These are phyloP conservation scores for Eucalyptus cloeziana DNA, from an alignment of 345 rosid species.

Conservation along the genomic window DNA sequence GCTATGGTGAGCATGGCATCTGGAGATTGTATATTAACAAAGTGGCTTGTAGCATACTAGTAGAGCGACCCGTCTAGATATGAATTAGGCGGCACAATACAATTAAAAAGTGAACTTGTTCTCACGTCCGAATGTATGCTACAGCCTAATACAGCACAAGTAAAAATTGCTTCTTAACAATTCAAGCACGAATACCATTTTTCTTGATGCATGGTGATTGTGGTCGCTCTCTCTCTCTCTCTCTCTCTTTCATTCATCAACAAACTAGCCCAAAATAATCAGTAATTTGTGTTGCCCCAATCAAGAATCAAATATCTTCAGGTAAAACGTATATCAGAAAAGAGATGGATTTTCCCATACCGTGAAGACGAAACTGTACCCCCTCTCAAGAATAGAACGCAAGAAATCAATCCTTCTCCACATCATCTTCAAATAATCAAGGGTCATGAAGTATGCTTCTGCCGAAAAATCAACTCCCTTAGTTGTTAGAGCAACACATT, in stretches of 20 bases:
- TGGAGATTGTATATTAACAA: neutral
- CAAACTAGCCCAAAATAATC: neutral
- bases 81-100: neutral
- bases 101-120: neutral
- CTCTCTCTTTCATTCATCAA: neutral
- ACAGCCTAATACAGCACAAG: neutral
- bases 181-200: neutral
- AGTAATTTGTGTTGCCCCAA: neutral
- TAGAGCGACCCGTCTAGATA: neutral
- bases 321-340: neutral
- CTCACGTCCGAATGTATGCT: neutral
- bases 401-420: conserved; percentile 80
- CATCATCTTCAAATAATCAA: conserved; percentile 73
- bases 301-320: neutral
- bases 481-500: conserved; percentile 55
- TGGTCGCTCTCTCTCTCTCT: neutral
- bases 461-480: conserved; percentile 51
- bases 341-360: conserved; percentile 14
- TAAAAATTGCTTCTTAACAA: neutral
- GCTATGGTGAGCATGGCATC: neutral
- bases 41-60: neutral
- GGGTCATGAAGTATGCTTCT: conserved; percentile 82
- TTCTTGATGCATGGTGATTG: neutral
- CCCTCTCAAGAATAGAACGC: conserved; percentile 60
- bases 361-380: conserved; percentile 76